Evolutionary conservation across 352 stramenopile genomes (phyloP).

Genomic region (Phytopythium cucurbitacearum): DNA sequence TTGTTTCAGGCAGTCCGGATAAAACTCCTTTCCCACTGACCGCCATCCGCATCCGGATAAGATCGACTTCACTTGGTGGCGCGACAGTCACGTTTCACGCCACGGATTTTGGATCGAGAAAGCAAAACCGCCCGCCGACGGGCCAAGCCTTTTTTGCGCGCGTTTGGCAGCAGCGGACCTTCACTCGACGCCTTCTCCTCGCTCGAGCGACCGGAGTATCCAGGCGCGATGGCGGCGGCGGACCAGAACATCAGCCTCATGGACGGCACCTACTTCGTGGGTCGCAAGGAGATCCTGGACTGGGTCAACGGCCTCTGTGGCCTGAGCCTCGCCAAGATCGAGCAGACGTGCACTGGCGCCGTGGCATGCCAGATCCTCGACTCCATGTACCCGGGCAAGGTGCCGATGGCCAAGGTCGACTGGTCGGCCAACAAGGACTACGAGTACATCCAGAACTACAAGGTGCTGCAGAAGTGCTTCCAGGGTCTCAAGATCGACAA

Average conservation of each 20-base stretch:
- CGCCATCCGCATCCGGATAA: too few relatives aligned
- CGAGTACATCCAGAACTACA: constrained; percentile 99
- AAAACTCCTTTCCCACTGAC: too few relatives aligned
- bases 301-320: constrained; percentile 98
- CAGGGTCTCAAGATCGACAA: constrained; percentile 94
- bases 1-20: too few relatives aligned
- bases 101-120: too few relatives aligned
- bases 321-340: constrained; percentile 95
- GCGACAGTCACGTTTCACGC: too few relatives aligned
- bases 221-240: constrained; percentile 49
- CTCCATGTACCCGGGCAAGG: constrained; percentile 90
- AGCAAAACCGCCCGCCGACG: too few relatives aligned
- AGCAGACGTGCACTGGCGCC: constrained; percentile 95
- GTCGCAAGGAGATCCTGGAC: constrained; percentile 96
- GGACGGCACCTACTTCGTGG: constrained; percentile 96
- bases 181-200: too few relatives aligned
- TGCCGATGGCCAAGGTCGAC: constrained; percentile 97
- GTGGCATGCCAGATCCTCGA: constrained; percentile 98
- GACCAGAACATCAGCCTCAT: constrained; percentile 94
- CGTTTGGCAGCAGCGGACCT: too few relatives aligned
- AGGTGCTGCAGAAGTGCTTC: constrained; percentile 98
- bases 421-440: constrained; percentile 97
- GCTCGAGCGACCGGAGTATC: neutral
- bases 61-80: too few relatives aligned
- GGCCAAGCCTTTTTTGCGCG: too few relatives aligned